Evolutionary conservation across 352 stramenopile species (phyloP), one percentile per base, ranked within the genome.

Genomic region (Pythium angustatum): DNA sequence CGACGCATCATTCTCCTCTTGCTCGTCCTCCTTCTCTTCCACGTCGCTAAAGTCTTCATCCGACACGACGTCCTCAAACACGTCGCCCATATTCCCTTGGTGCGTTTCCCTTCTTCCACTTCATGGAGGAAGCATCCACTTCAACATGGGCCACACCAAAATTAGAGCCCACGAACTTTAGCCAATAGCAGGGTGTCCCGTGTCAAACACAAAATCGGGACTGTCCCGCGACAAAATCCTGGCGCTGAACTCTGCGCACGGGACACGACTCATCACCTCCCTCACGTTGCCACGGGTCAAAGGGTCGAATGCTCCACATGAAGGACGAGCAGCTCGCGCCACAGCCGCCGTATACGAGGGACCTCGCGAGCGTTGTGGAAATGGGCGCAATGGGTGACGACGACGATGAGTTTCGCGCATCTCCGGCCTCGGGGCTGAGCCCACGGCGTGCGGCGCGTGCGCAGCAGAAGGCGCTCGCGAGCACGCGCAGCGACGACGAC

Each of bases 61-160:
- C 21, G 76, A 84, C 43, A 43, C 50, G 36, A 84, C 81, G 50
- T 87, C 77, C 52, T 85, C 69, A 62, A 87, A 87, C 56, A 63
- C 66, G 9, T 88, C 77, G 50, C 34, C 50, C 60, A 63, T 69
- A 1, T 24, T 57, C 19, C 52, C 14, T 48, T 15, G 44, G 28
- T 21, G 30, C 21, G 44, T 41, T 14, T 43, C 36, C 22, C 38
- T 21, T 27, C 14, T 48, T 45, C 41, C 34, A 8, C 24, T 62
- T 22, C 15, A n/a, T 40, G 7, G 43, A 31, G 14, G 9, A 21
- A n/a, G 21, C 19, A 26, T 43, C 21, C 34, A 59, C 63, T 70
- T 70, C 63, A 70, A 70, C 55, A 51, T 67, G 30, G 10, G 14
- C 27, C 28, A 26, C 2, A 8, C 21, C 48, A 27, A 19, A 51